phyloP scores from a whole-genome alignment of 345 rosid genomes.

The Aquilaria sinensis region DNA sequence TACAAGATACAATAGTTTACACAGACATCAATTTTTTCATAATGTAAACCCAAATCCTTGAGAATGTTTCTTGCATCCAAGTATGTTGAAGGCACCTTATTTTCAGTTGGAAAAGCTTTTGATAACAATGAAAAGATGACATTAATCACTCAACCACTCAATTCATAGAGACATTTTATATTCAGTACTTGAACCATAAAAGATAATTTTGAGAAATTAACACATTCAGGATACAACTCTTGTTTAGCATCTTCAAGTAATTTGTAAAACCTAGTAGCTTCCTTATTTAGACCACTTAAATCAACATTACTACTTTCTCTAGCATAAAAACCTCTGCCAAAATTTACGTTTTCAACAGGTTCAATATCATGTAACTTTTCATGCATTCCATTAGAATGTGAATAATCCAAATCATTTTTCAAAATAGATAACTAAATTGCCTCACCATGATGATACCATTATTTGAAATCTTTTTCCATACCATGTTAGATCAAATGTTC shows the following conservation, averaged over 20 bases:
- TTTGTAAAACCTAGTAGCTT: background rate
- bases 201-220: background rate
- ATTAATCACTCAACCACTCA: background rate
- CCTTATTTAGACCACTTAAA: background rate
- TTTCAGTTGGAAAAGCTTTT: background rate
- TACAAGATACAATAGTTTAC: background rate
- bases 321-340: background rate
- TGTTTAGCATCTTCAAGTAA: background rate
- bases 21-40: background rate
- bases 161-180: background rate
- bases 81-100: background rate
- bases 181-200: background rate
- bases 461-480: too few species aligned
- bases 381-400: background rate
- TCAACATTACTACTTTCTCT: background rate
- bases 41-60: background rate
- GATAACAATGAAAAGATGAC: background rate
- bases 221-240: background rate
- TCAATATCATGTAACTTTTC: background rate
- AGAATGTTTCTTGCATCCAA: too few species aligned
- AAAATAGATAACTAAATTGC: background rate
- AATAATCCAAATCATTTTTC: background rate
- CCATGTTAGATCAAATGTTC: background rate
- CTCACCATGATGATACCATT: background rate
- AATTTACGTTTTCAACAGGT: background rate